These are phyloP conservation scores for Vanrija humicola DNA, from an alignment of 1,284 basidiomycete genomes.

Conservation along the genomic window DNA sequence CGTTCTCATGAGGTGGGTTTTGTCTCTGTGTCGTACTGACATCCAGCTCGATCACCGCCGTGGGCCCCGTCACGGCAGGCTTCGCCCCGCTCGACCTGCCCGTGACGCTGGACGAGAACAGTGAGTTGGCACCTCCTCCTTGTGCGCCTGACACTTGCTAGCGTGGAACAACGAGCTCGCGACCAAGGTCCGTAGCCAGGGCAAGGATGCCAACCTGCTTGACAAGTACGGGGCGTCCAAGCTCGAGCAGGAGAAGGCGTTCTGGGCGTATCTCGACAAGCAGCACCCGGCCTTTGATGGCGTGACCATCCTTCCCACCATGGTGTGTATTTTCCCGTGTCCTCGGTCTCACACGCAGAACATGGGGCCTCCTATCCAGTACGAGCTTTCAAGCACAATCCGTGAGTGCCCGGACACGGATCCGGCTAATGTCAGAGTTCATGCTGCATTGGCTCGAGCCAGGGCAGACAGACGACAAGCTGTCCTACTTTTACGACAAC, in stretches of 20 bases:
- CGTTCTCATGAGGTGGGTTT: slow-evolving; percentile 54
- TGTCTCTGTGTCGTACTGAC: too few species aligned
- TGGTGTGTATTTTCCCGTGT: slow-evolving; percentile 39
- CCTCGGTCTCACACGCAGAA: neutral
- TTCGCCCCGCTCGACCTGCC: too few species aligned
- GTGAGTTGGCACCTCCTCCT: neutral
- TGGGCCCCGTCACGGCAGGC: too few species aligned
- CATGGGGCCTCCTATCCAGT: neutral
- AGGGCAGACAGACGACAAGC: neutral
- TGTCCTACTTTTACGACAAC: slow-evolving; percentile 14
- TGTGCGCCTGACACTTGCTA: slow-evolving; percentile 23
- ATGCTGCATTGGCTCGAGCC: neutral
- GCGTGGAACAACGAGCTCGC: slow-evolving; percentile 59
- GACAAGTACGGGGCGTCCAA: slow-evolving; percentile 20
- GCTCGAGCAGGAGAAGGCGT: slow-evolving; percentile 27
- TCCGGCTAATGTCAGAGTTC: neutral
- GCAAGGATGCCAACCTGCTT: neutral
- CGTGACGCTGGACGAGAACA: slow-evolving; percentile 1
- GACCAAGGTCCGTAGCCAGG: slow-evolving; percentile 48
- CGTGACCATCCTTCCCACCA: slow-evolving; percentile 22
- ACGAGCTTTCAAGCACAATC: slow-evolving; percentile 27
- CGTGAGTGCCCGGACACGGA: too few species aligned
- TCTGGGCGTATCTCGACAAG: slow-evolving; percentile 26
- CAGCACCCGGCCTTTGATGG: slow-evolving; percentile 4
- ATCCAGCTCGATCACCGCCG: too few species aligned